phyloP scores from a whole-genome alignment of 2,329 filamentous ascomycete species.

The Pseudogymnoascus sp. region DNA sequence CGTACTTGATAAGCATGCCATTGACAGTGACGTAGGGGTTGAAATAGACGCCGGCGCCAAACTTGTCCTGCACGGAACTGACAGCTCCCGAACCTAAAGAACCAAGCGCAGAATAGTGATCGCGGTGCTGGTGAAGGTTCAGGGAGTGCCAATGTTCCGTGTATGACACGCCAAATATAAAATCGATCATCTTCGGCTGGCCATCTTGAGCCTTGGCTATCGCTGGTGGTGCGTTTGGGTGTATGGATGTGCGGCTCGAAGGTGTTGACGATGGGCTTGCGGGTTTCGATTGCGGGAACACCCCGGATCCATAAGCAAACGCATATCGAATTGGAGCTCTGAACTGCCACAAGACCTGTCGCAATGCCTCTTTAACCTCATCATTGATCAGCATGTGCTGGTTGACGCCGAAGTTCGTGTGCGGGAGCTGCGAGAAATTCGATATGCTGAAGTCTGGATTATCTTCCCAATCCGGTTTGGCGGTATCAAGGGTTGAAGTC shows the following conservation, averaged over 20 bases:
- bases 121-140: slow-evolving; percentile 77
- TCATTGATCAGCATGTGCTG: slow-evolving; percentile 94
- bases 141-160: slow-evolving; percentile 95
- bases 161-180: slow-evolving; percentile 92
- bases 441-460: slow-evolving; percentile 63
- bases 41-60: slow-evolving; percentile 94
- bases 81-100: slow-evolving; percentile 78
- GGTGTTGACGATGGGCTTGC: slow-evolving; percentile 35
- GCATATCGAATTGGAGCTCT: slow-evolving; percentile 89
- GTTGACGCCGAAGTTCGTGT: slow-evolving; percentile 80
- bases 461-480: slow-evolving; percentile 55
- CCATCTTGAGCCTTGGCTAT: slow-evolving; percentile 80
- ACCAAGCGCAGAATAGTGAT: slow-evolving; percentile 85
- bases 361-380: slow-evolving; percentile 85
- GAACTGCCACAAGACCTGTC: slow-evolving; percentile 85
- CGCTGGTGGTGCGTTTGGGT: slow-evolving; percentile 72
- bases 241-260: slow-evolving; percentile 54
- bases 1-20: slow-evolving; percentile 94
- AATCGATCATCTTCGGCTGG: slow-evolving; percentile 93
- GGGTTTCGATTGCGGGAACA: slow-evolving; percentile 69
- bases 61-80: slow-evolving; percentile 74
- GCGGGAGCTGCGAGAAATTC: slow-evolving; percentile 67
- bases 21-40: slow-evolving; percentile 93
- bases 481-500: background rate
- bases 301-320: slow-evolving; percentile 94